Conservation (phyloP, 23 red algal species). For the Gracilaria gracilis region DNA sequence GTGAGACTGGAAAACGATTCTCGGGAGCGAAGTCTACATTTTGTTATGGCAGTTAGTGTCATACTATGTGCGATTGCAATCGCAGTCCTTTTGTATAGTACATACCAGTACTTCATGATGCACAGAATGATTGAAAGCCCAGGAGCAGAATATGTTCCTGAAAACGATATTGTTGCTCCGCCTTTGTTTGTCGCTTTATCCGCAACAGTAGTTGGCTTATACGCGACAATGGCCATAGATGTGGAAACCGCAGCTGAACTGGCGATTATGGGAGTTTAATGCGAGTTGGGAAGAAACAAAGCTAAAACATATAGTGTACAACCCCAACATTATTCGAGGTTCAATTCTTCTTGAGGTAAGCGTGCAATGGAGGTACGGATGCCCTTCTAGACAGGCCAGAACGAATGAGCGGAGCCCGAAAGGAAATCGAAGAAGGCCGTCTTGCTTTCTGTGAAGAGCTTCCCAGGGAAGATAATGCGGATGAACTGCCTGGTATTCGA, state of each 20-base stretch:
- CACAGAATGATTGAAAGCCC: constrained; percentile 46
- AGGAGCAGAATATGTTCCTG: constrained; percentile 38
- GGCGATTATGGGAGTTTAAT: constrained; percentile 34
- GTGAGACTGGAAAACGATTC: constrained; percentile 32
- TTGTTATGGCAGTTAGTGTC: constrained; percentile 6
- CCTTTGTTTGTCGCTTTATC: constrained; percentile 25
- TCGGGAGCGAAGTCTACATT: background rate
- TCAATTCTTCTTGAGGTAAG: constrained; percentile 39
- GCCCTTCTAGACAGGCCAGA: constrained; percentile 43
- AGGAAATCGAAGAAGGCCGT: background rate
- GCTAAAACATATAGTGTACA: background rate
- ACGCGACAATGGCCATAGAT: constrained; percentile 61
- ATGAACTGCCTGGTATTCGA: constrained; percentile 21
- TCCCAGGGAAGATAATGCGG: background rate
- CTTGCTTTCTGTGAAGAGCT: background rate
- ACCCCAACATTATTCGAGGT: background rate
- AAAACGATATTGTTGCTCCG: background rate
- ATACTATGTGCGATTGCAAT: constrained; percentile 24
- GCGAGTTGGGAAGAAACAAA: background rate
- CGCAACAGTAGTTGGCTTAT: constrained; percentile 17
- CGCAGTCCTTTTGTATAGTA: constrained; percentile 14
- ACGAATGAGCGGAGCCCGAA: constrained; percentile 17
- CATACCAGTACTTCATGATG: constrained; percentile 56
- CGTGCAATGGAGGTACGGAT: constrained; percentile 33
- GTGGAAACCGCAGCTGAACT: constrained; percentile 38